Conservation (phyloP, 2,329 filamentous ascomycete genomes). For the Helicocarpus griseus region DNA sequence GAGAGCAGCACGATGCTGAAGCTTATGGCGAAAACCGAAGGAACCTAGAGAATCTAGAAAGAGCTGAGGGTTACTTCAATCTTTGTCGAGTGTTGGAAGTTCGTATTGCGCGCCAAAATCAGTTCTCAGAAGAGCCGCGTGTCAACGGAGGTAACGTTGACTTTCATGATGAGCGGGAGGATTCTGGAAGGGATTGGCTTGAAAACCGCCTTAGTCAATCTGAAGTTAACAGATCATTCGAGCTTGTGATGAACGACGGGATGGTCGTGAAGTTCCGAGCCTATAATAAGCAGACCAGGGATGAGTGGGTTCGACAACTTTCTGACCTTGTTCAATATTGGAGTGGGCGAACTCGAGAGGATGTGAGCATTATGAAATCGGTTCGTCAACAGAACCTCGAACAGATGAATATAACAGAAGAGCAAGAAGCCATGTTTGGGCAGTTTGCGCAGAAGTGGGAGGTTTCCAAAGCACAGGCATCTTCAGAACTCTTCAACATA, state of each 20-base stretch:
- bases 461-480: constrained; percentile 54
- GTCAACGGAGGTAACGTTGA: constrained; percentile 47
- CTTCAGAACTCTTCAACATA: constrained; percentile 56
- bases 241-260: constrained; percentile 52
- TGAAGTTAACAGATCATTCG: constrained; percentile 42
- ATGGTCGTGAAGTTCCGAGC: constrained; percentile 52
- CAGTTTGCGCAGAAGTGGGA: constrained; percentile 61
- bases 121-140: constrained; percentile 42
- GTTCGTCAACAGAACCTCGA: constrained; percentile 50
- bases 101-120: constrained; percentile 45
- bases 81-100: constrained; percentile 49
- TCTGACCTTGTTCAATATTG: constrained; percentile 51
- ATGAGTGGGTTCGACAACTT: constrained; percentile 54
- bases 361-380: constrained; percentile 48
- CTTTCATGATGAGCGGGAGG: constrained; percentile 41
- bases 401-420: constrained; percentile 54
- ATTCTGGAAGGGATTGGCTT: constrained; percentile 19
- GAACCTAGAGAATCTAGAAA: constrained; percentile 47
- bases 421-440: constrained; percentile 54
- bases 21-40: constrained; percentile 51
- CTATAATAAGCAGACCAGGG: constrained; percentile 47
- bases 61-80: constrained; percentile 57
- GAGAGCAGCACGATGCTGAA: constrained; percentile 45
- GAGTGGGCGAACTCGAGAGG: constrained; percentile 46
- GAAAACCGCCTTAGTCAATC: background rate